A percentile compares a stretch with the other conserved stretches of the same genome.
phyloP scores from a whole-genome alignment of 148 eudicot genomes.

The Suaeda aralocaspica region DNA sequence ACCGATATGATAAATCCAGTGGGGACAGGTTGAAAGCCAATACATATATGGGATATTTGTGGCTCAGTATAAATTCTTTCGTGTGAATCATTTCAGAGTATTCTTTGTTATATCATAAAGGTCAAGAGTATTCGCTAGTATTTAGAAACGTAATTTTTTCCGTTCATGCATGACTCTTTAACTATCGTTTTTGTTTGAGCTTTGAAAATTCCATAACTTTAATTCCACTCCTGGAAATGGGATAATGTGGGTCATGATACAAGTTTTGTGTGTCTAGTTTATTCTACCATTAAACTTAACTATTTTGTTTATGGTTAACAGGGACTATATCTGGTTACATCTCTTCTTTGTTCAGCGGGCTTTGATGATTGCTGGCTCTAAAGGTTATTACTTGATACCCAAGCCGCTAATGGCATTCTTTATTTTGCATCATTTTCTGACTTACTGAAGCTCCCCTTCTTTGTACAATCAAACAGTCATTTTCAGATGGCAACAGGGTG shows the following conservation, averaged over 20 bases:
- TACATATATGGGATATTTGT: not conserved
- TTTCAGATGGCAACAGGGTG: slow-evolving; percentile 86
- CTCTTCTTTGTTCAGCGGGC: slow-evolving; percentile 97
- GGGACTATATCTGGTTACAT: slow-evolving; percentile 97
- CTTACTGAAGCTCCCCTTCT: slow-evolving; percentile 3
- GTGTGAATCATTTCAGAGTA: not conserved
- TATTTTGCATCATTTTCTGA: slow-evolving; percentile 5
- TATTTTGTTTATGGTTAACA: slow-evolving; percentile 26
- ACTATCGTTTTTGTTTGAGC: not conserved
- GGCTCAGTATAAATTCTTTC: not conserved
- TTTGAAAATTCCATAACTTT: not conserved
- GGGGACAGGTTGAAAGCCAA: not conserved
- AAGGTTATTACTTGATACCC: slow-evolving; percentile 47
- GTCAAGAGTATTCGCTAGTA: too few relatives aligned
- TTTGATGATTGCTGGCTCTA: slow-evolving; percentile 91
- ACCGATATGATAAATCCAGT: not conserved
- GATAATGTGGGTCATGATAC: slow-evolving; percentile 2
- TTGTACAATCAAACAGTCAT: slow-evolving; percentile 52
- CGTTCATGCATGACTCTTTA: not conserved
- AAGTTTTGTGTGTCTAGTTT: not conserved
- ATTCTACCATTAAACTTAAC: not conserved
- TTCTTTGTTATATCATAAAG: not conserved
- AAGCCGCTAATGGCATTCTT: slow-evolving; percentile 1
- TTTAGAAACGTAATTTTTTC: not conserved
- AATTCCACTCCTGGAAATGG: not conserved